Base-by-base conservation (phyloP, 108 stramenopile genomes). In the Discostella stelligeroides region DNA sequence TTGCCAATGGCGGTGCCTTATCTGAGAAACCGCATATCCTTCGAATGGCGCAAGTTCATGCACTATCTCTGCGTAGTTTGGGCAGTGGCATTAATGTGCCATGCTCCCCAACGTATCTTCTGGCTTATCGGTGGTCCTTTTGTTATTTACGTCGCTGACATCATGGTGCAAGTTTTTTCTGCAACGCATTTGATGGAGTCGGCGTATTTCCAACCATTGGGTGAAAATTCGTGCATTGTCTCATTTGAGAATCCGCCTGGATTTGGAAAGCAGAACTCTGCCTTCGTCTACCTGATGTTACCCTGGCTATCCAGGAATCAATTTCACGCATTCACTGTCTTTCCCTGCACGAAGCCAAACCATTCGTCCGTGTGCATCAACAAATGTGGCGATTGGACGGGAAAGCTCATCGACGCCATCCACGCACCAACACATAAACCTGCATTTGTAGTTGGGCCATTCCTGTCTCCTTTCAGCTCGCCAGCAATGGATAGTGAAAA, bases 361-460 rank as follows among this genome's bases (percentile, higher is more conserved):
- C 48, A 54, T 41, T 80, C 79, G 1, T 62, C 65, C 5, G 50
- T 80, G 8, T 80, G 79, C 45, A 66, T 80, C 60, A 7, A 23
- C 40, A 70, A 75, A 34, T 69, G 49, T 37, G 79, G 79, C 18
- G 63, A 76, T 54, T 80, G 79, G 79, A 80, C 79, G 8, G 45
- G 28, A 18, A 30, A 75, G 25, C 62, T 80, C 4, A 71, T 76
- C 64, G 71, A 72, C 18, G 18, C 61, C 13, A 72, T 81, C 55
- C 13, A 38, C 4, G 48, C 45, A 23, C 76, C 76, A n/a, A 63
- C 60, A 20, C 76, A 68, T 21, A 72, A 73, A 13, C 76, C 81
- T 30, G 46, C 57, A 7, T 74, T 66, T 17, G 61, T 81, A 25
- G 60, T 59, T 13, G 79, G 79, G 4, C 79, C 79, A 7, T 75